Evolutionary conservation across 345 rosid species (phyloP).

Genomic region (Camelina neglecta): DNA sequence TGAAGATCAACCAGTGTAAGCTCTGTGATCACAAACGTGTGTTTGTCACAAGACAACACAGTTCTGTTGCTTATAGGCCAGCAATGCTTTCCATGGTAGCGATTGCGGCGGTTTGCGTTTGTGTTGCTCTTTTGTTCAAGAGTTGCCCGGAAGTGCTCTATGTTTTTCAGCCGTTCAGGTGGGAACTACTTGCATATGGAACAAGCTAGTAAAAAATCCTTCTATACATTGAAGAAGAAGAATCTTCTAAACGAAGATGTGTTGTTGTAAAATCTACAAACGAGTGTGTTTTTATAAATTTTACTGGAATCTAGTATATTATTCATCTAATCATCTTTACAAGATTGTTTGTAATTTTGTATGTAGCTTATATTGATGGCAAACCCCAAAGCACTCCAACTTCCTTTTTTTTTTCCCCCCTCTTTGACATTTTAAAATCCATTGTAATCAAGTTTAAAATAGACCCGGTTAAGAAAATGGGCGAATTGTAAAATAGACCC

Average conservation of each 20-base stretch:
- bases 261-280: neutral
- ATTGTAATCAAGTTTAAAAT: neutral
- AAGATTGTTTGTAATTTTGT: neutral
- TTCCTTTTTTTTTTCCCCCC: too few species aligned
- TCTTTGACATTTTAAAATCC: neutral
- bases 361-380: neutral
- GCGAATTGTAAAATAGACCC: neutral
- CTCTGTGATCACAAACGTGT: neutral
- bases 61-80: constrained; percentile 12
- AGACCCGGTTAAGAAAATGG: neutral
- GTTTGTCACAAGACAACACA: neutral
- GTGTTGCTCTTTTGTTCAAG: constrained; percentile 18
- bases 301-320: neutral
- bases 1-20: constrained; percentile 1
- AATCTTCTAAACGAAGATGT: constrained; percentile 8
- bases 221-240: neutral
- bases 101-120: constrained; percentile 14
- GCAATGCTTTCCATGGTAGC: constrained; percentile 18
- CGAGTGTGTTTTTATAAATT: neutral
- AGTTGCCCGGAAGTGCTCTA: constrained; percentile 23
- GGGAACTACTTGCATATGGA: constrained; percentile 20
- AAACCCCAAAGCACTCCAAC: neutral
- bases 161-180: constrained; percentile 24
- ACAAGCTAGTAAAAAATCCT: neutral
- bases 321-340: neutral